Percentiles rank a stretch among this genome's conserved stretches.
Conservation (phyloP, 108 stramenopile species). For the Stephanodiscus minutulus region DNA sequence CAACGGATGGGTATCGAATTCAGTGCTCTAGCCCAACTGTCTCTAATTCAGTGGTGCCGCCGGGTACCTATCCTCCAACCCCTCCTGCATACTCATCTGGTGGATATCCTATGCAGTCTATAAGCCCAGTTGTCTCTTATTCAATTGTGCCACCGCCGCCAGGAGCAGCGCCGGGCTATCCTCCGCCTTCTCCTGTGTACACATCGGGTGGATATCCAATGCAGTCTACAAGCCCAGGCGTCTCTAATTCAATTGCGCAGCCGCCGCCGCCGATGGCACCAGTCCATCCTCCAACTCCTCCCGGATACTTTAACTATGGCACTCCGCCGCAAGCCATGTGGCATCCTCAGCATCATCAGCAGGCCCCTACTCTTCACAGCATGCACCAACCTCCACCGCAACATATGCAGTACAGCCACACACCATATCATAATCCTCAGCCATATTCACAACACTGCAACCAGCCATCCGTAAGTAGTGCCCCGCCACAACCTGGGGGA, state of each 20-base stretch:
- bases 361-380: not conserved
- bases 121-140: constrained; percentile 4
- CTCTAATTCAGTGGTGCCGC: not conserved
- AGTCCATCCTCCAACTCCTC: constrained; percentile 18
- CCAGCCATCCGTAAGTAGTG: not conserved
- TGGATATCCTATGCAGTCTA: constrained; percentile 4
- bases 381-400: constrained; percentile 10
- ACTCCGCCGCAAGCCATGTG: constrained; percentile 19
- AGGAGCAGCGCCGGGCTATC: constrained; percentile 1
- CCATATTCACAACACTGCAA: constrained; percentile 2
- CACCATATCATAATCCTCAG: constrained; percentile 4
- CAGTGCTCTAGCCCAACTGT: constrained; percentile 9
- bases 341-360: constrained; percentile 14
- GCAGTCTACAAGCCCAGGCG: constrained; percentile 8
- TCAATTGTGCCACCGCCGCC: not conserved
- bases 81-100: not conserved
- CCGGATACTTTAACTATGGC: constrained; percentile 8
- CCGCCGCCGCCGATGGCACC: not conserved
- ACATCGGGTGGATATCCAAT: constrained; percentile 15
- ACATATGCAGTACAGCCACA: constrained; percentile 9
- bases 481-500: not conserved
- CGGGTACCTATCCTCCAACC: not conserved
- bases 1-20: constrained; percentile 19
- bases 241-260: constrained; percentile 2
- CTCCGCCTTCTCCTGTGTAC: constrained; percentile 6